Base-by-base conservation (phyloP, 2,329 filamentous ascomycete genomes). In the Alternaria viburni region DNA sequence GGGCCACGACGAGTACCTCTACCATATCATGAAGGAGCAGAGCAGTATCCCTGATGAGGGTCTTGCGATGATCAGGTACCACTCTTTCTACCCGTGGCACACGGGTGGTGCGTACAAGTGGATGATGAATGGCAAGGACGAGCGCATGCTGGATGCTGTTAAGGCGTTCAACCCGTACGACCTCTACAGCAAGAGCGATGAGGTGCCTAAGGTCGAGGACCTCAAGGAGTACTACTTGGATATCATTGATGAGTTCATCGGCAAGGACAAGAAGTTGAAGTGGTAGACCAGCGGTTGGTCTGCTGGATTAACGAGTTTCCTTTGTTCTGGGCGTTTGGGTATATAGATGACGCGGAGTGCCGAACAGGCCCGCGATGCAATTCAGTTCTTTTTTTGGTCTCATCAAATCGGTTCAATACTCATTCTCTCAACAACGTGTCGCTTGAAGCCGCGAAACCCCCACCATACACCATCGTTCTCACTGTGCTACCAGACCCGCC, bases 61-160 rank as follows among this genome's bases (percentile, higher is more conserved):
- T 0, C 86, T 97, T 11, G 93, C 93, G 64, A 97, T 97, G 92
- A 96, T 97, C 78, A 86, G 93, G 59, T 97, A 96, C 82, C 93
- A 97, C 82, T 93, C 90, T 6, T 97, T 97, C 82, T 97, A 97
- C 81, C 90, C 93, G 15, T 97, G 93, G 93, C 93, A 97, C 82
- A 88, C 86, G 65, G 90, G 91, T 79, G 90, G 90, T 58, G 93
- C 92, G 7, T 97, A 97, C 82, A 81, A 81, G 64, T 88, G 93
- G 81, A 87, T 97, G 79, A 97, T 97, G 93, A 87, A 90, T 78
- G 89, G 91, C 64, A 90, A 93, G 77, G 93, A 97, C 73, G 82
- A 90, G 79, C 86, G 86, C 73, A 93, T 96, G 90, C 83, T 96
- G 71, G 87, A 88, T 75, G 93, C 93, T 9, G 93, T 96, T 54